Evolutionary conservation across 2,329 filamentous ascomycete species (phyloP), one percentile per base, ranked within the genome.

Genomic region (Colletotrichum higginsianum): DNA sequence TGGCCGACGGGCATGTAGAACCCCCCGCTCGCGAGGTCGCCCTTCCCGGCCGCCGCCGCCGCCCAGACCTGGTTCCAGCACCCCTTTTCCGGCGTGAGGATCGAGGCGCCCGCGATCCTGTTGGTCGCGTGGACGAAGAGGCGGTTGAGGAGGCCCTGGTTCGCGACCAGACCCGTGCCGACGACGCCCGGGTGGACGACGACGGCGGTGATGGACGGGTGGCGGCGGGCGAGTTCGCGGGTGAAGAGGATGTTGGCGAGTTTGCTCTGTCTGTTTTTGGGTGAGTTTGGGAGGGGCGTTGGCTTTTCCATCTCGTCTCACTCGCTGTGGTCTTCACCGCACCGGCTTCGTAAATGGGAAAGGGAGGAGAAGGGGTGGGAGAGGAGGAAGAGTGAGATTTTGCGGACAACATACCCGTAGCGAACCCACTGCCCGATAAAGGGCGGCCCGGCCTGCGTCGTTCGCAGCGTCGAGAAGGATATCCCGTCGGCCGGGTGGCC

Each of bases 51-150:
- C 1, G 65, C 75, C 12, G 76, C 77, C 7, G 80, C 78, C 18
- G 79, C 80, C 80, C 80, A 82, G 1, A 78, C 67, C 47, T 78
- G 78, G 55, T 78, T 80, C 42, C 75, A 75, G 16, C 76, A 78
- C 3, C 80, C 80, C 61, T 81, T 74, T 49, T 79, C 76, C 2
- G 75, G 64, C 11, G 76, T 74, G 61, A 79, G 69, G 61, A 79
- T 62, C 7, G 72, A 66, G 12, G 56, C 61, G 30, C 70, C 66
- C 61, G 57, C 53, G 50, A 71, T 4, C 56, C 42, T 69, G 35
- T 78, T 76, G 8, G 76, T 75, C 35, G 72, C 71, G 26, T 76
- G 74, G 47, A 79, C 76, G 46, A 79, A 53, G 70, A 77, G 71
- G 26, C 75, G 73, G 47, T 76, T 74, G 74, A 74, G 76, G 6